Evolutionary conservation across 2,329 filamentous ascomycete species (phyloP).

Genomic region (Colletotrichum euphorbiae): DNA sequence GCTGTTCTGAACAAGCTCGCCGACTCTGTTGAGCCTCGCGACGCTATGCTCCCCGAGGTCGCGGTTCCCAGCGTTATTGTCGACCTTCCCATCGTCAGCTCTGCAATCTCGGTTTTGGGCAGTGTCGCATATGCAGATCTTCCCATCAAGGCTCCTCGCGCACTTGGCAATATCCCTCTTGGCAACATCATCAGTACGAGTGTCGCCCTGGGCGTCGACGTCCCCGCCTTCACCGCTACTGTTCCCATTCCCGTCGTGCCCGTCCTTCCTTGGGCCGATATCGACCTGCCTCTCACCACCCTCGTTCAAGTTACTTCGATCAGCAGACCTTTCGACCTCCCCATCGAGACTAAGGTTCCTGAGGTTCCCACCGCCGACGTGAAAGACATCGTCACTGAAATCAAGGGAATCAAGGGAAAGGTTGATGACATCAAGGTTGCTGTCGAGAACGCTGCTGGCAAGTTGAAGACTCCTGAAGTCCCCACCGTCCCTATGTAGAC

Average conservation of each 20-base stretch:
- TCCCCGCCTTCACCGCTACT: neutral
- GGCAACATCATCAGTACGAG: neutral
- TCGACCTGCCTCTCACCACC: conserved; percentile 1
- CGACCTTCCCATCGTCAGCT: conserved; percentile 1
- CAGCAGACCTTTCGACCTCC: conserved; percentile 2
- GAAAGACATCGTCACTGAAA: neutral
- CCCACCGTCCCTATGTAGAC: neutral
- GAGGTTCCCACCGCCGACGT: neutral
- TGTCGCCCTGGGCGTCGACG: neutral
- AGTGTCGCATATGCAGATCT: neutral
- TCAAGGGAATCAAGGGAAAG: neutral
- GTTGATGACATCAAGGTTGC: neutral
- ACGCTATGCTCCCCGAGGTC: neutral
- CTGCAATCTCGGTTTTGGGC: neutral
- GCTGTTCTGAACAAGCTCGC: neutral
- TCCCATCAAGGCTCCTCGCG: conserved; percentile 1
- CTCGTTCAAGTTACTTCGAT: neutral
- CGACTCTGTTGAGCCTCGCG: neutral
- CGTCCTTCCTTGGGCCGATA: neutral
- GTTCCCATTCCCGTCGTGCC: neutral
- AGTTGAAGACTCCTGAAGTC: neutral
- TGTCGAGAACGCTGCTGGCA: no score
- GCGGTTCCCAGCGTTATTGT: neutral
- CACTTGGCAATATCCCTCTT: neutral
- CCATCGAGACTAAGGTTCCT: neutral